A percentile compares a stretch with the other conserved stretches of the same genome.
These are phyloP conservation scores for Vishniacozyma victoriae DNA, from an alignment of 768 basidiomycete species.

Conservation along the genomic window DNA sequence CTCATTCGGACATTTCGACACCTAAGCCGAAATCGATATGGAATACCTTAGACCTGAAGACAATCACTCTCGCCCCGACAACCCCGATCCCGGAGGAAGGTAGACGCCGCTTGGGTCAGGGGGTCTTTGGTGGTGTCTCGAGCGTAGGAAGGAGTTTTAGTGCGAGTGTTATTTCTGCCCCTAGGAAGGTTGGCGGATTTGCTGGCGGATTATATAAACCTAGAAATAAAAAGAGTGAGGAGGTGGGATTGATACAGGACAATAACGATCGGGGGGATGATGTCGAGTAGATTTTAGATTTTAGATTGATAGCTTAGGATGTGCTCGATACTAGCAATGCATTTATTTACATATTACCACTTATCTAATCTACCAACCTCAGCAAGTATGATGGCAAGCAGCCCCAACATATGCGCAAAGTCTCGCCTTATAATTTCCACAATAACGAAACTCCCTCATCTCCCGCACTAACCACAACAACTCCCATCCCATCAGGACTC, in stretches of 20 bases:
- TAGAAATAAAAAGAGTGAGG: neutral
- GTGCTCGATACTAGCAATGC: too few relatives aligned
- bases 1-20: too few relatives aligned
- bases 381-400: too few relatives aligned
- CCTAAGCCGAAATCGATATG: neutral
- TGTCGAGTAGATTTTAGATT: conserved; percentile 9
- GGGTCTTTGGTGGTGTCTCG: conserved; percentile 16
- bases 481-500: conserved; percentile 49
- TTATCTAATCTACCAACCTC: too few relatives aligned
- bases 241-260: neutral
- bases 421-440: conserved; percentile 51
- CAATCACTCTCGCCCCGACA: neutral
- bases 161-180: conserved; percentile 27
- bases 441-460: conserved; percentile 86
- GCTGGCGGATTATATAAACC: conserved; percentile 13
- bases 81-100: neutral
- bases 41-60: neutral
- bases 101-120: too few relatives aligned
- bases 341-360: too few relatives aligned
- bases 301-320: too few relatives aligned
- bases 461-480: conserved; percentile 73
- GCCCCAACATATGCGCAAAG: too few relatives aligned
- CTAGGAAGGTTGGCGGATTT: conserved; percentile 23
- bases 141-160: conserved; percentile 31
- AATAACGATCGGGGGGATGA: conserved; percentile 14